These are phyloP conservation scores for Blastobotrys capitulatus DNA, from an alignment of 1,139 yeast genomes.

Conservation along the genomic window DNA sequence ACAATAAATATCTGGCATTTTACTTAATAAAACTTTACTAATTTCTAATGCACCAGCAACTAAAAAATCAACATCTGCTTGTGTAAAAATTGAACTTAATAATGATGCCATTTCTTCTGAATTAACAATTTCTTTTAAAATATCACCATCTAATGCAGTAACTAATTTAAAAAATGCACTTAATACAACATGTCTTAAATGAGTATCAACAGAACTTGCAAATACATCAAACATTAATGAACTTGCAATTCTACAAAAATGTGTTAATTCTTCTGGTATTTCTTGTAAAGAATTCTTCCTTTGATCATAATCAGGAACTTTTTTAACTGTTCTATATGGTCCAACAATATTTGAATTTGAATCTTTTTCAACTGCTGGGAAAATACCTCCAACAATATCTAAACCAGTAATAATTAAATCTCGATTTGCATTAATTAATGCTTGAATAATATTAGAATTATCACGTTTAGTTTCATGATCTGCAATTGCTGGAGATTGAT, in stretches of 20 bases:
- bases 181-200: conserved; percentile 56
- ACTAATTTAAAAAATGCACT: conserved; percentile 53
- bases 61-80: conserved; percentile 32
- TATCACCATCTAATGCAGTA: conserved; percentile 26
- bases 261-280: conserved; percentile 21
- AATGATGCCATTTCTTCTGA: conserved; percentile 36
- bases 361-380: conserved; percentile 32
- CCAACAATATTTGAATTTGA: conserved; percentile 23
- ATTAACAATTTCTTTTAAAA: conserved; percentile 23
- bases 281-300: conserved; percentile 15
- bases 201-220: conserved; percentile 68
- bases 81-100: conserved; percentile 68
- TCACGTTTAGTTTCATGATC: conserved; percentile 17
- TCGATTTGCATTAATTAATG: conserved; percentile 70
- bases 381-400: conserved; percentile 49
- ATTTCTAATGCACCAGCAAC: conserved; percentile 52
- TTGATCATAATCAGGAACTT: conserved; percentile 10
- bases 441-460: conserved; percentile 49
- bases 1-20: conserved; percentile 43
- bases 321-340: conserved; percentile 25
- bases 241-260: conserved; percentile 49
- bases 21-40: conserved; percentile 41
- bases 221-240: conserved; percentile 64
- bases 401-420: conserved; percentile 54
- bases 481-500: conserved; percentile 26